Evolutionary conservation across 345 rosid species (phyloP).

Genomic region (Kandelia obovata): DNA sequence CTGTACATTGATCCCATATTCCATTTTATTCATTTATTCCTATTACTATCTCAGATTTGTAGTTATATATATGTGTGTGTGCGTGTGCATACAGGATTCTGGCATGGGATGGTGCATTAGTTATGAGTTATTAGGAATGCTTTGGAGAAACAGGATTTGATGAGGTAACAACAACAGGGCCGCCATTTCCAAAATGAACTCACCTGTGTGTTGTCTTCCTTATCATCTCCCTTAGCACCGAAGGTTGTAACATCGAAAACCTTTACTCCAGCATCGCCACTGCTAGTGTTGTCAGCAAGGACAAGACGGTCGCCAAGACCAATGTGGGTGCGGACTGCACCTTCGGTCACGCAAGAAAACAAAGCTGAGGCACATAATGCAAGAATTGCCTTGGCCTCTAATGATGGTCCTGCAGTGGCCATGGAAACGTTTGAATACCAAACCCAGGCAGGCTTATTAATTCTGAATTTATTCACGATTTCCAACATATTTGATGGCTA

Average conservation of each 20-base stretch:
- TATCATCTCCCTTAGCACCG: constrained; percentile 42
- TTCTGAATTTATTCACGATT: too few relatives aligned
- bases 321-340: constrained; percentile 5
- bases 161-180: neutral
- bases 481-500: too few relatives aligned
- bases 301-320: constrained; percentile 26
- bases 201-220: constrained; percentile 34
- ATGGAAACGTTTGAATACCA: constrained; percentile 23
- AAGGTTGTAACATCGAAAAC: constrained; percentile 40
- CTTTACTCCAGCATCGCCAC: constrained; percentile 7
- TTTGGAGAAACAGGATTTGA: neutral
- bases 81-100: too few relatives aligned
- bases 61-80: too few relatives aligned
- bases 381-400: constrained; percentile 15
- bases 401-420: constrained; percentile 27
- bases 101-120: too few relatives aligned
- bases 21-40: too few relatives aligned
- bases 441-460: too few relatives aligned
- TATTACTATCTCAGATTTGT: too few relatives aligned
- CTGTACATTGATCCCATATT: too few relatives aligned
- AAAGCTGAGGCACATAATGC: constrained; percentile 18
- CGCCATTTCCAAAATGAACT: neutral
- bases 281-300: constrained; percentile 13
- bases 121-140: too few relatives aligned
- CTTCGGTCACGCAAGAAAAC: constrained; percentile 36